Evolutionary conservation across 306 rosid species (phyloP).

Genomic region (Senna tora): DNA sequence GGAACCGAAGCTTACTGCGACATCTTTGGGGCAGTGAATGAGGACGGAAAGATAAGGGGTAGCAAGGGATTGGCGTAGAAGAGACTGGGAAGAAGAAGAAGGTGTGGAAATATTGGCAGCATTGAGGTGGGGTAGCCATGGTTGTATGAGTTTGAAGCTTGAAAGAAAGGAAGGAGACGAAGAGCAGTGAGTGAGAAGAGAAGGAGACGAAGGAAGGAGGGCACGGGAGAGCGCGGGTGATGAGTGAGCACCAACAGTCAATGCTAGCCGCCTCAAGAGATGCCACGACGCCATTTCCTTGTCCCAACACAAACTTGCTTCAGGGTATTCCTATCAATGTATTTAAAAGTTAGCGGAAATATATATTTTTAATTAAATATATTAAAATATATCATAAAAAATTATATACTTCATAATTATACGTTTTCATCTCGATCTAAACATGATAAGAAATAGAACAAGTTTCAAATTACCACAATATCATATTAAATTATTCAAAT

Average conservation of each 20-base stretch:
- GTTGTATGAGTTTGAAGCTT: conserved; percentile 30
- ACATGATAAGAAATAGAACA: too few species aligned
- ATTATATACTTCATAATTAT: too few species aligned
- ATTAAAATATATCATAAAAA: too few species aligned
- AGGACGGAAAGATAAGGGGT: conserved; percentile 60
- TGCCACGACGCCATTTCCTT: conserved; percentile 37
- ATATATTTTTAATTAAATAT: too few species aligned
- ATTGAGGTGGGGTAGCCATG: conserved; percentile 18
- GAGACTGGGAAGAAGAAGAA: conserved; percentile 41
- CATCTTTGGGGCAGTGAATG: conserved; percentile 65
- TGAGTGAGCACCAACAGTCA: conserved; percentile 35
- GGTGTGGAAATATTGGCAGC: conserved; percentile 42
- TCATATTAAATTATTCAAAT: too few species aligned
- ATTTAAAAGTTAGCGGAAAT: too few species aligned
- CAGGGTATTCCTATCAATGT: too few species aligned
- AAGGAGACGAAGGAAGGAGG: conserved; percentile 33
- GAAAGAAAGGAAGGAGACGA: conserved; percentile 34
- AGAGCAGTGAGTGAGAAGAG: conserved; percentile 24
- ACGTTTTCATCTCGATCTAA: too few species aligned
- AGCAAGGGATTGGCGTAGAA: conserved; percentile 40
- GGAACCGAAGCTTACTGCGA: conserved; percentile 52
- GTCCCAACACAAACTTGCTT: not conserved
- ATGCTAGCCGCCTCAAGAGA: conserved; percentile 49
- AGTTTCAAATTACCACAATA: too few species aligned
- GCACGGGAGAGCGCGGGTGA: conserved; percentile 33